Evolutionary conservation across 345 rosid genomes (phyloP), one percentile per base, ranked within the genome.

Genomic region (Psidium friedrichsthalianum): DNA sequence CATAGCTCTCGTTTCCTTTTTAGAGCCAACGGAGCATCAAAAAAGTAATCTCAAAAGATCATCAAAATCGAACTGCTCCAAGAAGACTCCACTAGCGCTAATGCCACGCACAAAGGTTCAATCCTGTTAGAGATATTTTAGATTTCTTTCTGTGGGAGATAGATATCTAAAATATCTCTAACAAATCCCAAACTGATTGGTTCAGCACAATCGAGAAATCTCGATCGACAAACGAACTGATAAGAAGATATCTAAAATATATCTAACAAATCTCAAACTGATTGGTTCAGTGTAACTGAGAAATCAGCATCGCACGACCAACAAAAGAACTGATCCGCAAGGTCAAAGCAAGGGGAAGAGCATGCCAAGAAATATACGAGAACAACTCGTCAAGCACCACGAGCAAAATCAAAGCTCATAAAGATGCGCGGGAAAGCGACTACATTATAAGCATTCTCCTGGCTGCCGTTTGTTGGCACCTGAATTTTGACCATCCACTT

Each of bases 1-100:
- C 97, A 97, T 97, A 89, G 90, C 93, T 94, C 91, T 93, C 90
- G 86, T 86, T 87, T 42, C 76, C 53, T 88, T 55, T 84, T 91
- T 82, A 49, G 51, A 49, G 12, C 51, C 51, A 49, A 49, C 51
- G 2, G 51, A 49, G 51, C 51, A 49, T 49, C 11, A 47, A 47
- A 47, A 47, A 47, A 8, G 51, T 47, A 47, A 47, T 47, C 51
- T 47, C 51, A 47, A 47, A 47, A 44, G 44, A 47, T 64, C 78
- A 64, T 64, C 44, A 32, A 64, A 64, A 64, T 16, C 78, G 47
- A 32, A 16, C 76, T 3, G 15, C 74, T 15, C 74, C 74, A 20
- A n/a, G 18, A 52, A 15, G 55, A 52, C 20, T 16, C 55, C 55
- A 6, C 55, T 14, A 52, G 6, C 55, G 55, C 56, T 21, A 54